Evolutionary conservation across 2,329 filamentous ascomycete genomes (phyloP), one percentile per base, ranked within the genome.

Genomic region (Pseudocercospora musae): DNA sequence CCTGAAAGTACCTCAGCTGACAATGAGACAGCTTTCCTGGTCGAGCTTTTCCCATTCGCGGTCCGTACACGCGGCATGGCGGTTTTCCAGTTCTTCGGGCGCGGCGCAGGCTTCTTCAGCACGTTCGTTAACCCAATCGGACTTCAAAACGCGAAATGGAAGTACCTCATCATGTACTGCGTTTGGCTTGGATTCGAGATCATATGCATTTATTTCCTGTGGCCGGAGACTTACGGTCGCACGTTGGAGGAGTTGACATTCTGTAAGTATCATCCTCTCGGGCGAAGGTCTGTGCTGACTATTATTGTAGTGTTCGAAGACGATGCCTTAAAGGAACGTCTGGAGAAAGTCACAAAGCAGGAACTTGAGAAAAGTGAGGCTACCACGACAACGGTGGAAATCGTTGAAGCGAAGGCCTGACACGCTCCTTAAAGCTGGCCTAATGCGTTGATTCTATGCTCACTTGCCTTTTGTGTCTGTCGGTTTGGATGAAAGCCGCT

Each of bases 1-100:
- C 18, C n/a, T 40, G 13, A 18, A 6, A 40, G 15, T 4, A 23
- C 5, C 9, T 2, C 21, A 20, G 18, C 56, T 58, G 18, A 58
- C 9, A 8, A 23, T 20, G 8, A 1, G 6, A 25, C 10, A 58
- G 56, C 83, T 15, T 86, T 84, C 73, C 77, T 87, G 5, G 76
- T 87, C 23, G 85, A 87, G 64, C 74, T 87, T 0, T 87, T 84
- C 76, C 85, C 85, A 0, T 88, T 83, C 69, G 77, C 82, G 1
- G 78, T 82, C 58, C 81, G 85, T 64, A 81, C 83, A 37, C 84
- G 84, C 61, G 85, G 86, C 73, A 84, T 88, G 62, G 84, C 81
- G 37, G 76, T 84, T 57, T 82, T 84, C 71, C 83, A 86, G 67
- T 78, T 86, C 49, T 85, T 82, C 66, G 83, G 82, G 58, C 74